Conservation (phyloP, 306 rosid genomes). For the Cucumis hystrix region DNA sequence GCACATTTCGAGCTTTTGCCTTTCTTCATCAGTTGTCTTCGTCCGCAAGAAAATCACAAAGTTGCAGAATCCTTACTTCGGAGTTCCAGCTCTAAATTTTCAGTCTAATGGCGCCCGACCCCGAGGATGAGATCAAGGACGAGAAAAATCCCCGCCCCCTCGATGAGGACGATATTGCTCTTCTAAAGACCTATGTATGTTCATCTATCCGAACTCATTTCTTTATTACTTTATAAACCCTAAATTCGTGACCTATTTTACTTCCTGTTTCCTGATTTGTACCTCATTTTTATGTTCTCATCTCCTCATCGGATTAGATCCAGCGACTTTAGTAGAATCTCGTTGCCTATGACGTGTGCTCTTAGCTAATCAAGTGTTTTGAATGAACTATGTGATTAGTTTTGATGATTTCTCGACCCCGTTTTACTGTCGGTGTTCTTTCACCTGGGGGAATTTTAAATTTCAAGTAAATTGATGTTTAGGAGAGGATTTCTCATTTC, state of each 20-base stretch:
- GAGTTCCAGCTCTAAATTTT: neutral
- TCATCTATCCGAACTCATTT: neutral
- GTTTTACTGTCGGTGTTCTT: neutral
- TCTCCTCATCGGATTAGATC: neutral
- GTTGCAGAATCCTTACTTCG: neutral
- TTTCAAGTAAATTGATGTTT: neutral
- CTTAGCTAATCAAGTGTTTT: neutral
- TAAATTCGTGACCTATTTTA: neutral
- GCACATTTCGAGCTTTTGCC: neutral
- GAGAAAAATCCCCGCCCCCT: slow-evolving; percentile 98
- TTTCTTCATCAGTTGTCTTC: slow-evolving; percentile 6
- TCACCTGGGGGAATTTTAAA: neutral
- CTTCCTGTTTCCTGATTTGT: neutral
- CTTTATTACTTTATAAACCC: slow-evolving; percentile 18
- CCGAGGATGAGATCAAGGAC: slow-evolving; percentile 84
- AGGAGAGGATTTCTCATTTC: neutral
- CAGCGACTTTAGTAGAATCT: neutral
- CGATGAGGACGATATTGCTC: slow-evolving; percentile 92
- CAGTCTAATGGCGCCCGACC: slow-evolving; percentile 58
- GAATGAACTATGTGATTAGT: neutral
- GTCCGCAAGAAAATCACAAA: slow-evolving; percentile 8
- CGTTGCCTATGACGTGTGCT: neutral
- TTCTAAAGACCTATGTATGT: slow-evolving; percentile 82
- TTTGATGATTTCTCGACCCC: neutral
- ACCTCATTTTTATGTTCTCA: neutral